Evolutionary conservation across 495 filamentous ascomycete species (phyloP), one percentile per base, ranked within the genome.

Genomic region (Penicillium angulare): DNA sequence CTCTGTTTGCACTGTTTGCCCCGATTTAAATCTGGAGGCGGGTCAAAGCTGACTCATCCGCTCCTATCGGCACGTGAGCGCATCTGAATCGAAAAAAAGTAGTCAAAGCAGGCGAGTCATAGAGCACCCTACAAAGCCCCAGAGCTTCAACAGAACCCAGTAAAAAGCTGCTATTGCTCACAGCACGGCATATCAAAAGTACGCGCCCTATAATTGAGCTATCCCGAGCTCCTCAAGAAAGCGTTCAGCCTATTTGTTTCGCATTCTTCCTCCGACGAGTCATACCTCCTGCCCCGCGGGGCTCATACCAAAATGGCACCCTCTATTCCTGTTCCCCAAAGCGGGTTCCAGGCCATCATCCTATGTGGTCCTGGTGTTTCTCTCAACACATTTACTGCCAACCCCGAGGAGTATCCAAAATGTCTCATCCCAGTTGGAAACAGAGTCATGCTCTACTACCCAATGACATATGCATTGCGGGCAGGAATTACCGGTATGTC

Each of bases 381-480:
- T 2, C 86, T 97, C 47, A 88, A 87, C 31, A 96, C 95, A 0
- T 96, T 97, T 69, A 96, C 90, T 3, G 84, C 89, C 7, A 89
- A 87, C 47, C 86, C 92, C 4, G 86, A 92, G 66, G 89, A 95
- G 60, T 51, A 43, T 22, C 58, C 55, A 7, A 98, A 97, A 72
- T 88, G 88, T 40, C 80, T 98, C 7, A 74, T 97, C 21, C 90
- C 91, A 7, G 87, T 97, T 44, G 93, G 92, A 48, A 97, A 97
- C 69, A 78, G 91, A 48, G 92, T 92, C 0, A 96, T 97, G 93
- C 81, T 98, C 27, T 96, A 86, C 83, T 97, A 96, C 67, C 84
- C 89, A 0, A 76, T 98, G 38, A 90, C 96, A 52, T 97, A 88
- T 73, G 95, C 90, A 61, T 87, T 91, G 65, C 78, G 89, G 15